Evolutionary conservation across 805 yeast genomes (phyloP).

Genomic region (Saturnispora bothae): DNA sequence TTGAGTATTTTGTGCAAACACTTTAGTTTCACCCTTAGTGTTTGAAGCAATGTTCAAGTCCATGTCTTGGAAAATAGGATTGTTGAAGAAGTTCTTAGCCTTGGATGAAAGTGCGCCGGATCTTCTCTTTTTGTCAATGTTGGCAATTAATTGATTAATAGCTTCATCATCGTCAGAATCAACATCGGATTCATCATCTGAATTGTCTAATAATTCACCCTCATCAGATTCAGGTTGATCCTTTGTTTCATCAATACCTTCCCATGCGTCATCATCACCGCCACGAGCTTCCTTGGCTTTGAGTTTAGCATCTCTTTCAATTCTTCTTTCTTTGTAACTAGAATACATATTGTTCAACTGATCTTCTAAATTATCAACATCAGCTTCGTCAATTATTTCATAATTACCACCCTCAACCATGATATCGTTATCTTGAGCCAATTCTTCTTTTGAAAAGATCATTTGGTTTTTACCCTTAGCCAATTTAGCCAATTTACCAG

Average conservation of each 20-base stretch:
- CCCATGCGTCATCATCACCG: constrained; percentile 65
- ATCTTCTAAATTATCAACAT: constrained; percentile 60
- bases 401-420: constrained; percentile 23
- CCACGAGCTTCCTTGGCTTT: constrained; percentile 67
- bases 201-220: constrained; percentile 31
- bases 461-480: constrained; percentile 65
- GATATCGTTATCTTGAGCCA: constrained; percentile 34
- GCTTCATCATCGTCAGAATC: constrained; percentile 69
- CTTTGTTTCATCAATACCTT: constrained; percentile 49
- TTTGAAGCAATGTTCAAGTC: constrained; percentile 25
- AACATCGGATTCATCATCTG: constrained; percentile 33
- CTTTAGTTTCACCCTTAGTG: constrained; percentile 10
- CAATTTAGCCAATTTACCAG: constrained; percentile 67
- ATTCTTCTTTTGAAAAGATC: constrained; percentile 45
- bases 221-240: constrained; percentile 22
- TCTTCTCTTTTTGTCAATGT: constrained; percentile 32
- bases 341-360: constrained; percentile 78
- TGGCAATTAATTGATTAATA: constrained; percentile 47
- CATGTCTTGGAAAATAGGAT: constrained; percentile 43
- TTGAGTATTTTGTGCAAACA: constrained; percentile 6
- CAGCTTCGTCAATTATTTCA: constrained; percentile 32
- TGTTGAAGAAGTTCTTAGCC: constrained; percentile 35
- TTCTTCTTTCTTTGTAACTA: constrained; percentile 51
- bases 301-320: constrained; percentile 59
- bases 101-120: constrained; percentile 37